phyloP scores from a whole-genome alignment of 2,329 filamentous ascomycete genomes.

The Pseudocercospora fuligena region DNA sequence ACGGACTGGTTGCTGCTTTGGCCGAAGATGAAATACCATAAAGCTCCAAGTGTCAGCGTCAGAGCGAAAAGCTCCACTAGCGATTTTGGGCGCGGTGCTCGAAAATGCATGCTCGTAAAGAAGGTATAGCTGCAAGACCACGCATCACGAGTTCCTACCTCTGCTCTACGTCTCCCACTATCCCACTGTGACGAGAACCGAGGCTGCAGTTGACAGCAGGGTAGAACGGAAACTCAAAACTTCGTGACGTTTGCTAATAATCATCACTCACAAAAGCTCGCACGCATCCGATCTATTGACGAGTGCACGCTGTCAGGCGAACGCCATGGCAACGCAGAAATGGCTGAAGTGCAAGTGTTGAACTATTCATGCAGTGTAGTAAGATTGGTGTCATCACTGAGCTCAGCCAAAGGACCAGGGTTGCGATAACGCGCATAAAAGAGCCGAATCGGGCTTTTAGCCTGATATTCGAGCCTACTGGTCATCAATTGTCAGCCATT shows the following conservation, averaged over 20 bases:
- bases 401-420: neutral
- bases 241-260: neutral
- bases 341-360: neutral
- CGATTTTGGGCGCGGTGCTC: constrained; percentile 15
- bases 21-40: constrained; percentile 7
- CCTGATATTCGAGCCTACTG: neutral
- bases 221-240: neutral
- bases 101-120: constrained; percentile 8
- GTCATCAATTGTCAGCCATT: constrained; percentile 21
- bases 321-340: neutral
- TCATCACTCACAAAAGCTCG: neutral
- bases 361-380: neutral
- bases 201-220: neutral
- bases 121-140: neutral
- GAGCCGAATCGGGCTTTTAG: neutral
- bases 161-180: neutral
- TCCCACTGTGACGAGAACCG: neutral
- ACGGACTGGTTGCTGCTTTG: neutral
- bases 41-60: constrained; percentile 8
- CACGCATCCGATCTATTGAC: neutral
- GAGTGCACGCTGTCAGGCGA: neutral
- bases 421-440: neutral
- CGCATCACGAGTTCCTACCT: neutral
- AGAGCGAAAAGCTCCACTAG: constrained; percentile 16
- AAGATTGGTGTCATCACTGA: neutral